Evolutionary conservation across 1,284 basidiomycete species (phyloP).

Genomic region (Heterobasidion annosum): DNA sequence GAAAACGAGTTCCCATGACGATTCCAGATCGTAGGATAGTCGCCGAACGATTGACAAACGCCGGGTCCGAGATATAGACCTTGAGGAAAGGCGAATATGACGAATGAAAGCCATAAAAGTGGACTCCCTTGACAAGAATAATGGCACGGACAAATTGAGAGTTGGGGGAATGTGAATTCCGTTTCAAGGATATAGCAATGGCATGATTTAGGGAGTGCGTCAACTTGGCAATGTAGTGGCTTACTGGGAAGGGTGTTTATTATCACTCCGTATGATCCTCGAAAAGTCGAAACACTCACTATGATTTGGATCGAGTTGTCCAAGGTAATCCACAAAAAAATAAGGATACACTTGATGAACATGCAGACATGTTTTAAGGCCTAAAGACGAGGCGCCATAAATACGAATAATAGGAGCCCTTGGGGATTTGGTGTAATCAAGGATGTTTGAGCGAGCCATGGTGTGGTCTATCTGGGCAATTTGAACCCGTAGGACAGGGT

Average conservation of each 20-base stretch:
- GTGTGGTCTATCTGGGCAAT: conserved; percentile 64
- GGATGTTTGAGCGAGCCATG: conserved; percentile 42
- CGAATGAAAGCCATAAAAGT: conserved; percentile 93
- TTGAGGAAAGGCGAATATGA: conserved; percentile 88
- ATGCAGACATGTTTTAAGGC: conserved; percentile 80
- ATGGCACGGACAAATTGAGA: conserved; percentile 64
- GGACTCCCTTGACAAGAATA: conserved; percentile 86
- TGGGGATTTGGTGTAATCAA: conserved; percentile 56
- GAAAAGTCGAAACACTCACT: conserved; percentile 23
- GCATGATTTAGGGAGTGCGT: conserved; percentile 72
- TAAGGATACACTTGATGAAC: conserved; percentile 87
- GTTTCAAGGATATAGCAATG: conserved; percentile 62
- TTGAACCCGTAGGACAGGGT: conserved; percentile 37
- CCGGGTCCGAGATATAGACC: conserved; percentile 71
- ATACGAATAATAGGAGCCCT: conserved; percentile 78
- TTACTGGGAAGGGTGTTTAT: conserved; percentile 36
- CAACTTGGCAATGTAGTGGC: conserved; percentile 57
- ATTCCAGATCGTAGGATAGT: conserved; percentile 75
- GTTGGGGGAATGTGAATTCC: conserved; percentile 44
- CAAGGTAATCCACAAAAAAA: conserved; percentile 66
- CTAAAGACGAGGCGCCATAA: conserved; percentile 76
- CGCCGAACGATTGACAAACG: conserved; percentile 56
- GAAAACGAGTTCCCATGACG: conserved; percentile 71
- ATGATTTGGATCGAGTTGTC: conserved; percentile 39
- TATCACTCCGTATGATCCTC: background rate